Evolutionary conservation across 1,139 yeast species (phyloP).

Genomic region (Suhomyces maxii): DNA sequence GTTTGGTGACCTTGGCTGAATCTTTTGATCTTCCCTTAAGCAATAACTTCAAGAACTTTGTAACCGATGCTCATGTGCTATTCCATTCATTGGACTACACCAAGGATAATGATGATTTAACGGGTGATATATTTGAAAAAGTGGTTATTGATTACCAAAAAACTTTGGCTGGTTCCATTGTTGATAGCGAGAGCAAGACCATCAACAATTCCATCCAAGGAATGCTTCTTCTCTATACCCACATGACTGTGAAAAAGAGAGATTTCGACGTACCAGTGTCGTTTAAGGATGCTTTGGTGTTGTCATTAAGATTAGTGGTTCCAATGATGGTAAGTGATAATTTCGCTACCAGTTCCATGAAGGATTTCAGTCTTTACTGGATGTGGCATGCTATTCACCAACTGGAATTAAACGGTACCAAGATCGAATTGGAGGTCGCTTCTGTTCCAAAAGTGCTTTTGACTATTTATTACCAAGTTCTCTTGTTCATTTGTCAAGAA

Average conservation of each 20-base stretch:
- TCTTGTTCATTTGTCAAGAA: constrained; percentile 28
- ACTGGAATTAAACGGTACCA: constrained; percentile 17
- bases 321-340: constrained; percentile 38
- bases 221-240: constrained; percentile 29
- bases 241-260: constrained; percentile 18
- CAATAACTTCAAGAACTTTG: constrained; percentile 35
- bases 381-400: constrained; percentile 40
- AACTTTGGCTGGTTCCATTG: constrained; percentile 27
- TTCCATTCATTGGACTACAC: constrained; percentile 25
- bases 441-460: constrained; percentile 32
- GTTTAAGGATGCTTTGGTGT: constrained; percentile 34
- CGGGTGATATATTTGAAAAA: constrained; percentile 34
- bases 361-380: constrained; percentile 40
- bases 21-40: constrained; percentile 65
- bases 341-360: constrained; percentile 24
- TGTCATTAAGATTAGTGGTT: constrained; percentile 34
- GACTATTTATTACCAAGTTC: constrained; percentile 34
- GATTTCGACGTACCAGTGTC: constrained; percentile 21
- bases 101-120: constrained; percentile 11
- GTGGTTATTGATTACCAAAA: constrained; percentile 37
- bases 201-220: constrained; percentile 37
- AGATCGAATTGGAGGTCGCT: constrained; percentile 32
- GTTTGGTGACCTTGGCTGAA: constrained; percentile 54
- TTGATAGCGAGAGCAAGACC: constrained; percentile 25
- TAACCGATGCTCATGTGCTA: constrained; percentile 27